These are phyloP conservation scores for Phaeosphaeriaceae sp. DNA, from an alignment of 2,329 filamentous ascomycete genomes.

Conservation along the genomic window DNA sequence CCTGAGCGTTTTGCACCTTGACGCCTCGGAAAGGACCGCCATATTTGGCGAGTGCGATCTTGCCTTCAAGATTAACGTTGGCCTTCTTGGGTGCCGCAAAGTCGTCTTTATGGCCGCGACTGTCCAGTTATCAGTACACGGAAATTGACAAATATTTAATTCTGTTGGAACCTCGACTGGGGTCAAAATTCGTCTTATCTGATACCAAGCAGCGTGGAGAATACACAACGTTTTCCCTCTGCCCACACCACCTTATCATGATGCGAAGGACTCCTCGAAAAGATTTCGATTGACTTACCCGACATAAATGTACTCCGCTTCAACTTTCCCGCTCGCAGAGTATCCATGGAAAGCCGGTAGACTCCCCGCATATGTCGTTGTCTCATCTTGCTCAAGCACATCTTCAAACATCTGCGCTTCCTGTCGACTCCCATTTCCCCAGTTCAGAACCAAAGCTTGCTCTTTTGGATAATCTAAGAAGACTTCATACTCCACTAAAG, in stretches of 20 bases:
- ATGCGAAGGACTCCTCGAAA: background rate
- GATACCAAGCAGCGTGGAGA: background rate
- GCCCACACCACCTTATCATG: background rate
- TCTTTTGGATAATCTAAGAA: slow-evolving; percentile 48
- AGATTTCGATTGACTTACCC: slow-evolving; percentile 25
- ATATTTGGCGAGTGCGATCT: slow-evolving; percentile 56
- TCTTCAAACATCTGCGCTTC: slow-evolving; percentile 39
- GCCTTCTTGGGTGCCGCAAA: slow-evolving; percentile 51
- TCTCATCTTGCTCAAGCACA: slow-evolving; percentile 38
- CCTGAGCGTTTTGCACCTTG: slow-evolving; percentile 57
- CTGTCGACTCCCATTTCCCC: slow-evolving; percentile 39
- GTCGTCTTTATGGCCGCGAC: slow-evolving; percentile 50
- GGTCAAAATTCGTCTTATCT: background rate
- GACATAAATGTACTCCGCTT: slow-evolving; percentile 57
- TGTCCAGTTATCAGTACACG: too few species aligned
- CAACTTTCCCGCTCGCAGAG: slow-evolving; percentile 53
- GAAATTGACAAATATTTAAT: too few species aligned
- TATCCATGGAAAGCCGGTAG: slow-evolving; percentile 59
- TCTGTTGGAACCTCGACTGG: background rate
- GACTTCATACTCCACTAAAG: slow-evolving; percentile 31
- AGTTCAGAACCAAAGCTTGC: slow-evolving; percentile 39
- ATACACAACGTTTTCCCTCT: background rate
- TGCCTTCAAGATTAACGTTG: slow-evolving; percentile 54
- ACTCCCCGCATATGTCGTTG: slow-evolving; percentile 43
- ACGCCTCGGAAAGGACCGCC: slow-evolving; percentile 55